Conservation (phyloP, 75 land plant genomes). For the Pinus albicaulis region DNA sequence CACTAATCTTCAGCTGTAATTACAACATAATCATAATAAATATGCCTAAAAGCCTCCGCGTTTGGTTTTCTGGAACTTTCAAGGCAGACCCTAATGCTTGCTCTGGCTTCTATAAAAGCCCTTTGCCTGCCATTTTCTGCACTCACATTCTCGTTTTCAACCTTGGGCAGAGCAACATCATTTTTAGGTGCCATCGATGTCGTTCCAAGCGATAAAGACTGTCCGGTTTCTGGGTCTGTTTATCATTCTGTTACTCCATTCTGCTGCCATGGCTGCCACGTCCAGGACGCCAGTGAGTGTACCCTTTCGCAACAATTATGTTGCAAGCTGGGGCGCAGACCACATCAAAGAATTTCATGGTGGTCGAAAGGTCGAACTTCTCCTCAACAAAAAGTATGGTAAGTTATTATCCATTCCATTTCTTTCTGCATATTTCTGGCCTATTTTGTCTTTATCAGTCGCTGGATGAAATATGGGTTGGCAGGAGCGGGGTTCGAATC, state of each 20-base stretch:
- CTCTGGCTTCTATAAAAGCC: too few relatives aligned
- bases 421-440: not conserved
- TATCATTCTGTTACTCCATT: not conserved
- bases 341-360: not conserved
- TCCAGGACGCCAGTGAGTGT: not conserved
- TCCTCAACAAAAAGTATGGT: conserved; percentile 3
- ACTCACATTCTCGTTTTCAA: too few relatives aligned
- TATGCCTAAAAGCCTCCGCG: too few relatives aligned
- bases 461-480: too few relatives aligned
- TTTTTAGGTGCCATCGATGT: too few relatives aligned
- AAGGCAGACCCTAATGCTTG: too few relatives aligned
- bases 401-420: not conserved
- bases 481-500: conserved; percentile 35
- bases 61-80: too few relatives aligned
- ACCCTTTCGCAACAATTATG: not conserved
- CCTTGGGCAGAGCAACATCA: too few relatives aligned
- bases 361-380: conserved; percentile 3
- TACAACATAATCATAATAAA: too few relatives aligned
- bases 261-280: conserved; percentile 6
- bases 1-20: too few relatives aligned
- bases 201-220: not conserved
- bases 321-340: not conserved
- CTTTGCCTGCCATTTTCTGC: too few relatives aligned
- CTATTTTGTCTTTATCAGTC: too few relatives aligned
- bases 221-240: not conserved